Evolutionary conservation across 164 flowering plant genomes (phyloP), one percentile per base, ranked within the genome.

Genomic region (Litsea cubeba): DNA sequence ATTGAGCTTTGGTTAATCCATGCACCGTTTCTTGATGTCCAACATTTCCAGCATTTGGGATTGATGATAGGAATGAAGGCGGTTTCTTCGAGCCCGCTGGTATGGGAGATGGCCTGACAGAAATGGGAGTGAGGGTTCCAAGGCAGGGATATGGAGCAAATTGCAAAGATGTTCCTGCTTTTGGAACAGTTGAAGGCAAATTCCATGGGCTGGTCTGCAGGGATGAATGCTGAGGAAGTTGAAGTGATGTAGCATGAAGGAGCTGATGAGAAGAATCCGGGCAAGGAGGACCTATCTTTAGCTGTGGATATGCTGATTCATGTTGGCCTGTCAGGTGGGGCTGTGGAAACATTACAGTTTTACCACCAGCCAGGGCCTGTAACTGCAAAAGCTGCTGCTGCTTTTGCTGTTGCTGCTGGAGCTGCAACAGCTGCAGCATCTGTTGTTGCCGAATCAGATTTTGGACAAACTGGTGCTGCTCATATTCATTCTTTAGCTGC

Each of bases 151-250:
- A 91, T 81, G 77, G 87, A 65, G 90, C 87, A 72, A 92, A 81
- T 75, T 89, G 97, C 80, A 85, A 75, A 66, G 95, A 91, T 32
- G 95, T 92, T 73, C 88, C 94, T 65, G 83, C 75, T 82, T 89
- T 92, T 24, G 89, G 62, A 54, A 83, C 32, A 50, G 94, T 78
- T 49, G 86, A 18, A 17, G 82, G 79, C 77, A 88, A 69, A 82
- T 75, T 87, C 72, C 89, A 92, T 78, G 88, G 99, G 79, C 93
- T 97, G 72, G 88, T 82, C 80, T 91, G 95, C 30, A 90, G 97
- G 22, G 95, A 90, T 64, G 89, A 74, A 78, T 91, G 90, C 77
- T 87, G 98, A 68, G 87, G 77, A 73, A 91, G 77, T 78, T 90
- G 98, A 28, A 93, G 95, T 25, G 97, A 91, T 68, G 81, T 78